Percentiles rank a stretch among this genome's conserved stretches.
These are phyloP conservation scores for Westerdykella ornata DNA, from an alignment of 2,329 filamentous ascomycete genomes.

Conservation along the genomic window DNA sequence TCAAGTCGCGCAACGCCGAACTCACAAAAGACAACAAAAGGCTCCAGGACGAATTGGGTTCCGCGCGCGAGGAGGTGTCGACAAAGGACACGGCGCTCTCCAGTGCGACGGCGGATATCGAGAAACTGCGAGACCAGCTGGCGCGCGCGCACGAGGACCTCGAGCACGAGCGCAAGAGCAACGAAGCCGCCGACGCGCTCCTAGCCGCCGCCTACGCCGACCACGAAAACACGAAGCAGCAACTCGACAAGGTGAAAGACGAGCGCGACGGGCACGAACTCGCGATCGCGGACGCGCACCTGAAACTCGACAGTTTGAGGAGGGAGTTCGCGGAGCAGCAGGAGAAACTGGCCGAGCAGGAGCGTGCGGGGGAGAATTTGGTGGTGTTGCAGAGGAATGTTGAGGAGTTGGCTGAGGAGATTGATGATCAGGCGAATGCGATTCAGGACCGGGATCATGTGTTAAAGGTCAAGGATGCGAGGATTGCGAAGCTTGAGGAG, in stretches of 20 bases:
- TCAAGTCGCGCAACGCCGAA: no score
- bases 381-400: constrained; percentile 2
- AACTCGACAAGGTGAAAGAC: not conserved
- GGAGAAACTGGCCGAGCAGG: constrained; percentile 6
- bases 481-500: constrained; percentile 18
- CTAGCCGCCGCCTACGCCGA: not conserved
- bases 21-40: no score
- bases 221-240: not conserved
- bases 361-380: constrained; percentile 2
- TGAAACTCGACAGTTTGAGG: constrained; percentile 9
- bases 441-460: constrained; percentile 10
- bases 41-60: no score
- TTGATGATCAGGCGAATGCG: constrained; percentile 7
- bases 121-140: no score
- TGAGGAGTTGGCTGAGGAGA: constrained; percentile 4
- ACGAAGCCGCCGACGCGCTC: not conserved
- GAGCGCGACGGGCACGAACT: not conserved
- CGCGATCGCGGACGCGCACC: not conserved
- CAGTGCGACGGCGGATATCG: no score
- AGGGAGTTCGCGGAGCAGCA: constrained; percentile 8
- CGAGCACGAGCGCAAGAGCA: not conserved
- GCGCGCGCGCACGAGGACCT: no score
- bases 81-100: no score
- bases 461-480: constrained; percentile 20
- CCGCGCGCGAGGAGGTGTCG: no score